Base-by-base conservation (phyloP, 2,329 filamentous ascomycete genomes). In the Neopestalotiopsis sp. region DNA sequence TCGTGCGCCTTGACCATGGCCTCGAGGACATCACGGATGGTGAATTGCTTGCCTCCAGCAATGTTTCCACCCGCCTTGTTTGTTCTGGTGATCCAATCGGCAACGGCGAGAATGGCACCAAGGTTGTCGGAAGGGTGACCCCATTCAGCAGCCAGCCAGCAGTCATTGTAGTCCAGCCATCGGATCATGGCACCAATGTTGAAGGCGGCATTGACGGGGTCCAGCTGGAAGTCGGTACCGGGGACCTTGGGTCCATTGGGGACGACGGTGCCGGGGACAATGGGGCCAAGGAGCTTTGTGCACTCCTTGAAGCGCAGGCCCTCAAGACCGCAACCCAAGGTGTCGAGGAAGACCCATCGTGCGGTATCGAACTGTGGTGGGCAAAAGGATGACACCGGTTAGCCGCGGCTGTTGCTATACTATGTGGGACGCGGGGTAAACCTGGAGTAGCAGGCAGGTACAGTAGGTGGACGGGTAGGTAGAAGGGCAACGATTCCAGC, bases 81-180 rank as follows among this genome's bases (percentile, higher is more conserved):
- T 79, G 95, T 98, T 76, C 96, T 92, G 76, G 95, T 97, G 79
- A 97, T 90, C 96, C 96, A 99, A 87, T 99, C 96, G 70, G 96
- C 94, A 66, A 98, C 95, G 61, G 95, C 94, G 71, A 99, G 90
- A 80, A 99, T 99, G 77, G 95, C 96, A 72, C 96, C 96, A 75
- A 99, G 83, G 87, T 99, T 99, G 87, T 99, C 96, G 4, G 95
- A 98, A 71, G 96, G 96, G 83, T 99, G 96, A 69, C 96, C 96
- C 96, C 96, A 99, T 86, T 99, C 96, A 68, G 96, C 96, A 59
- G 95, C 96, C 73, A 98, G 88, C 96, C 95, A 99, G 90, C 96
- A 98, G 89, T 99, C 96, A 82, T 99, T 99, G 89, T 98, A 99
- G 86, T 99, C 96, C 77, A 99, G 90, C 96, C 96, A 99, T 79